A percentile compares a stretch with the other conserved stretches of the same genome.
These are phyloP conservation scores for Alternaria viburni DNA, from an alignment of 2,329 filamentous ascomycete species.

Conservation along the genomic window DNA sequence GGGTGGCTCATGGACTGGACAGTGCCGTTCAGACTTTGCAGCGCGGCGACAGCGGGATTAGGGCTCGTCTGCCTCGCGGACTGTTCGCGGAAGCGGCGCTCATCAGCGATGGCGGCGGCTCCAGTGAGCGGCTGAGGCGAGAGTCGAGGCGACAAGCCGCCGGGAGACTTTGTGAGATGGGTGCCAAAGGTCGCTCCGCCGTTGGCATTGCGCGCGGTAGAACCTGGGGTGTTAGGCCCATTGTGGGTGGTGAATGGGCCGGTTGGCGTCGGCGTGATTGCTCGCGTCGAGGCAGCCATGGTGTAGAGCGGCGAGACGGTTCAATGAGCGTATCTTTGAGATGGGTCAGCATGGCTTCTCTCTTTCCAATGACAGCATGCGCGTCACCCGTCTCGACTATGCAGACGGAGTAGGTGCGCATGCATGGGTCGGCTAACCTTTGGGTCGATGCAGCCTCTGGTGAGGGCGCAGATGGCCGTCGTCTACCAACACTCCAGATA, in stretches of 20 bases:
- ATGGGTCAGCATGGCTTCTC: constrained; percentile 15
- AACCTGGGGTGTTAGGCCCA: constrained; percentile 50
- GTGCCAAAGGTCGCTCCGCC: constrained; percentile 43
- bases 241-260: constrained; percentile 50
- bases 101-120: constrained; percentile 56
- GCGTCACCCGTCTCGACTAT: neutral
- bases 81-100: constrained; percentile 53
- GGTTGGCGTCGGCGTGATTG: constrained; percentile 52
- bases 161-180: constrained; percentile 52
- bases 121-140: constrained; percentile 55
- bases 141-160: constrained; percentile 48
- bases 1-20: constrained; percentile 41
- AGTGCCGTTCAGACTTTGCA: constrained; percentile 53
- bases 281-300: constrained; percentile 55
- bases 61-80: constrained; percentile 55
- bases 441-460: constrained; percentile 17
- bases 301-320: constrained; percentile 3
- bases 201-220: constrained; percentile 33
- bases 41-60: constrained; percentile 54
- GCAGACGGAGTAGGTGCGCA: neutral
- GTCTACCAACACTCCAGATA: constrained; percentile 17
- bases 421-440: constrained; percentile 22
- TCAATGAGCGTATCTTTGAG: constrained; percentile 8
- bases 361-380: neutral
- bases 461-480: constrained; percentile 15